A percentile compares a stretch with the other conserved stretches of the same genome.
Evolutionary conservation across 1,139 yeast genomes (phyloP).

Genomic region (Suhomyces anneliseae): DNA sequence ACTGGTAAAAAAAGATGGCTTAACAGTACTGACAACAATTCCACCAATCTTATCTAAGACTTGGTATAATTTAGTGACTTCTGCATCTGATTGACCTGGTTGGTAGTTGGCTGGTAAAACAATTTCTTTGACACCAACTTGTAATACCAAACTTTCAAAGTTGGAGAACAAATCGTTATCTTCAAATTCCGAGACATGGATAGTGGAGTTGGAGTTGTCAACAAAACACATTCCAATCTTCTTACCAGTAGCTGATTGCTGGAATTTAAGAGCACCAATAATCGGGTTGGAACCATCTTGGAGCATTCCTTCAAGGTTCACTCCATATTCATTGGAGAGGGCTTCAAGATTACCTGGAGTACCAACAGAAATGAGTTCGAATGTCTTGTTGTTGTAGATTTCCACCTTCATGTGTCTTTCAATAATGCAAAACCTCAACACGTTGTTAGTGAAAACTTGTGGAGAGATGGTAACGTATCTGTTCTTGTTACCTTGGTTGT

Average conservation of each 20-base stretch:
- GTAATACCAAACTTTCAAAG: slow-evolving; percentile 80
- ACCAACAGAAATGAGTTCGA: slow-evolving; percentile 63
- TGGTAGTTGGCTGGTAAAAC: slow-evolving; percentile 53
- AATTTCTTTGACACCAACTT: slow-evolving; percentile 85
- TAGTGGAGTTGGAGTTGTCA: slow-evolving; percentile 65
- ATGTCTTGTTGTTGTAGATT: slow-evolving; percentile 58
- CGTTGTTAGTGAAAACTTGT: slow-evolving; percentile 62
- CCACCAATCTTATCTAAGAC: slow-evolving; percentile 72
- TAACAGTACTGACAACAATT: slow-evolving; percentile 63
- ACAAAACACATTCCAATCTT: slow-evolving; percentile 76
- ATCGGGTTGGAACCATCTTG: slow-evolving; percentile 63
- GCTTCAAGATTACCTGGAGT: slow-evolving; percentile 86
- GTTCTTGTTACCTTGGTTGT: slow-evolving; percentile 44
- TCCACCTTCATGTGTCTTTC: slow-evolving; percentile 76
- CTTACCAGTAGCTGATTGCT: slow-evolving; percentile 40
- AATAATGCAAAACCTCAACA: slow-evolving; percentile 65
- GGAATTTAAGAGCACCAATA: slow-evolving; percentile 69
- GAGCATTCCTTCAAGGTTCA: slow-evolving; percentile 72
- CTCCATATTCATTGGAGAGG: slow-evolving; percentile 37
- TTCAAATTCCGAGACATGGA: slow-evolving; percentile 76
- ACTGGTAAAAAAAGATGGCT: slow-evolving; percentile 54
- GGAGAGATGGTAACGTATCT: slow-evolving; percentile 77
- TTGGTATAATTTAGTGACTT: slow-evolving; percentile 53
- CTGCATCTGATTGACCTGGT: slow-evolving; percentile 28
- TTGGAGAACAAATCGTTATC: slow-evolving; percentile 89